These are phyloP conservation scores for Coniophora puteana DNA, from an alignment of 1,284 basidiomycete species.

Conservation along the genomic window DNA sequence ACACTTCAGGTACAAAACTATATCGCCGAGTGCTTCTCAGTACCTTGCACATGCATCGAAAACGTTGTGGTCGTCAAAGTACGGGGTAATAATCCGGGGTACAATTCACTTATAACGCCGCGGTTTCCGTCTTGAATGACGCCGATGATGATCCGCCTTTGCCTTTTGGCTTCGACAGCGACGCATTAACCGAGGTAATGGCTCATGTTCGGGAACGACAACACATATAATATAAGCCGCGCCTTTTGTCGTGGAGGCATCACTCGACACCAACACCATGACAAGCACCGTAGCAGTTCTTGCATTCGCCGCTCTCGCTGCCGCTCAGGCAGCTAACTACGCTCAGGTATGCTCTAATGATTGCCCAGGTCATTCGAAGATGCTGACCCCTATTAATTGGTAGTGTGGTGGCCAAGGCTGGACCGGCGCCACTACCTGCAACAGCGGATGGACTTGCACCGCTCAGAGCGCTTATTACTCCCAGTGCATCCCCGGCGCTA, in stretches of 20 bases:
- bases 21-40: too few relatives aligned
- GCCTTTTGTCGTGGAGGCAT: conserved; percentile 1
- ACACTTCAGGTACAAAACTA: too few relatives aligned
- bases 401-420: conserved; percentile 47
- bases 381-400: background rate
- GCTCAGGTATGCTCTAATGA: conserved; percentile 21
- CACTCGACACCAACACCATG: conserved; percentile 5
- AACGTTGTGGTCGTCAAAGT: too few relatives aligned
- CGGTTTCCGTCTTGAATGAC: too few relatives aligned
- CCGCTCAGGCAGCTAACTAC: conserved; percentile 26
- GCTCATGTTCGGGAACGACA: conserved; percentile 37
- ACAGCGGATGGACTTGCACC: conserved; percentile 45
- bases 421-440: conserved; percentile 46
- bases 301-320: conserved; percentile 11
- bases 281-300: conserved; percentile 12
- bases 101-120: background rate
- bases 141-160: too few relatives aligned
- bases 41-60: too few relatives aligned
- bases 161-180: conserved; percentile 4
- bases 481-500: conserved; percentile 46
- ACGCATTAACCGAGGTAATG: conserved; percentile 30
- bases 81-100: too few relatives aligned
- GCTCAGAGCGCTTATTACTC: conserved; percentile 44
- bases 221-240: too few relatives aligned
- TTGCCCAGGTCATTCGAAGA: conserved; percentile 20